These are phyloP conservation scores for Metschnikowia gruessii DNA, from an alignment of 805 yeast species.

Conservation along the genomic window DNA sequence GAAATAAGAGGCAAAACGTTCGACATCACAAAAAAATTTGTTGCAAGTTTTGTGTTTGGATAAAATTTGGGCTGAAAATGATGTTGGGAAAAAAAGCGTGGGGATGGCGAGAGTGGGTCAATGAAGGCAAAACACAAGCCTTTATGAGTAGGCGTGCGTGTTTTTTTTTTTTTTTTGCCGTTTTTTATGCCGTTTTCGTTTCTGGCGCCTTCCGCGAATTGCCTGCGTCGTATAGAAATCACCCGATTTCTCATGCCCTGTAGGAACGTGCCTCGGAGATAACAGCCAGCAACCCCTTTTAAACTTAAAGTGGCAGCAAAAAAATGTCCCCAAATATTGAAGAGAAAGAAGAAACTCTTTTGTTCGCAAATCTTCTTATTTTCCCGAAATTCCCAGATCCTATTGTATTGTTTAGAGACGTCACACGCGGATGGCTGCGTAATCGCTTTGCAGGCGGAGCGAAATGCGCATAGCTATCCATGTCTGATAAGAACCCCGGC, in stretches of 20 bases:
- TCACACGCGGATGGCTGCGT: not conserved
- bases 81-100: not conserved
- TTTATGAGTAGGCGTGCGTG: not conserved
- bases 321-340: too few species aligned
- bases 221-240: constrained; percentile 6
- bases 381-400: not conserved
- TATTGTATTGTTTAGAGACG: too few species aligned
- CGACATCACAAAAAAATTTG: not conserved
- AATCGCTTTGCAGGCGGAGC: not conserved
- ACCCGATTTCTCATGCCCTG: constrained; percentile 6
- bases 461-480: not conserved
- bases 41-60: not conserved
- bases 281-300: not conserved
- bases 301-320: too few species aligned
- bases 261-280: not conserved
- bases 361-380: not conserved
- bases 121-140: not conserved
- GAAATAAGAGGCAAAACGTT: constrained; percentile 58
- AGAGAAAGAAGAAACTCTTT: not conserved
- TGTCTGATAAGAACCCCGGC: too few species aligned
- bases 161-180: not conserved
- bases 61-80: not conserved
- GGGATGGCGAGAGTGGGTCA: not conserved
- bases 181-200: constrained; percentile 1
- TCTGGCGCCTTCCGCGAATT: constrained; percentile 7